These are phyloP conservation scores for Yamadazyma akitaensis DNA, from an alignment of 805 yeast genomes.

Conservation along the genomic window DNA sequence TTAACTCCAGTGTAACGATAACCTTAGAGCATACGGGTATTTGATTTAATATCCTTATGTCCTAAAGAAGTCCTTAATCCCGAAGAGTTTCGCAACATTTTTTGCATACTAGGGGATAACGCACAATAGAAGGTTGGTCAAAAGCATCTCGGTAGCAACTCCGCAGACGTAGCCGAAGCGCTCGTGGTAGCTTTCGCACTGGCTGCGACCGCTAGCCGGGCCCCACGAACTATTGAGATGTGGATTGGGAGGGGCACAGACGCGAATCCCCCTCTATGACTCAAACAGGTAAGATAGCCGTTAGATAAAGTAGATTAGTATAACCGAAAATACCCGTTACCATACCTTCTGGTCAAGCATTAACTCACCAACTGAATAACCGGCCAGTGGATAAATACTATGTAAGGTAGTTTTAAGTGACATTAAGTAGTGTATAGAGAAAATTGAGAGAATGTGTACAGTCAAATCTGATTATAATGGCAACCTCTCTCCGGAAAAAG, in stretches of 20 bases:
- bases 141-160: too few species aligned
- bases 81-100: neutral
- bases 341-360: neutral
- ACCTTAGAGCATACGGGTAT: neutral
- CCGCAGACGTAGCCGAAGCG: too few species aligned
- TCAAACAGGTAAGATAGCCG: neutral
- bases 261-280: constrained; percentile 4
- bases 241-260: neutral
- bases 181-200: too few species aligned
- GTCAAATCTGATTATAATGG: too few species aligned
- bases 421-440: too few species aligned
- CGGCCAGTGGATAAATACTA: neutral
- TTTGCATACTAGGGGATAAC: too few species aligned
- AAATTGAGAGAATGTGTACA: too few species aligned
- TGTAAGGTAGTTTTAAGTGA: too few species aligned
- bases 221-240: too few species aligned
- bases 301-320: neutral
- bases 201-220: too few species aligned
- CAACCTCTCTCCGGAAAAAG: neutral
- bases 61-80: neutral
- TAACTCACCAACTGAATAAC: neutral
- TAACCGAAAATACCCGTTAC: neutral
- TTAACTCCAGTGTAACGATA: neutral
- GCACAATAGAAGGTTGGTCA: too few species aligned
- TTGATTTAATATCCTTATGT: constrained; percentile 2